Evolutionary conservation across 192 early-diverging fungal species (phyloP), one percentile per base, ranked within the genome.

Genomic region (Dimargaris xerosporica): DNA sequence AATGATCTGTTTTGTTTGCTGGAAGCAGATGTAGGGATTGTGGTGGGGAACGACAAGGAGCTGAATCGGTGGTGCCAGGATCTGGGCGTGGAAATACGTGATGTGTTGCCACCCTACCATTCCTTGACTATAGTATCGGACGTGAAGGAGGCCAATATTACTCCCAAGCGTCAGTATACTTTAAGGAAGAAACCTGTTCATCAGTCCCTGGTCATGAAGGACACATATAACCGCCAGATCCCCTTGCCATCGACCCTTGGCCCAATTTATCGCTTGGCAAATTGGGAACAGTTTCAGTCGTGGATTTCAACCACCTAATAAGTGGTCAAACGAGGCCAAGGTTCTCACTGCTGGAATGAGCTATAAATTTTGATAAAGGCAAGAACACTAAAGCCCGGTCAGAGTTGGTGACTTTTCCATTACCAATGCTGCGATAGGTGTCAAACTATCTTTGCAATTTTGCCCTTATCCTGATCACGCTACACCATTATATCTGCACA

Each of bases 1-100:
- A 77, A 70, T 16, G 75, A 77, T 63, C 61, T 77, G 19, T 69
- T 68, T 19, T 64, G 66, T 0, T 66, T 77, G 34, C 59, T 73
- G 19, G 61, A 34, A 25, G 75, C 75, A 16, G 67, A 71, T 30
- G 42, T 68, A 6, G 75, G 75, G 0, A 47, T 77, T 11, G 34
- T 73, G 17, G 52, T 73, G 23, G 75, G 75, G 25, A 47, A 71
- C 11, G 65, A 44, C 63, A 45, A 16, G 31, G 12, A 29, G 15
- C 67, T 69, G n/a, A 19, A 25, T n/a, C 47, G 44, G 13, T 77
- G 75, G 75, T 73, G 71, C 61, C 16, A 47, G 10, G 34, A 61
- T 28, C 62, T 77, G 10, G 67, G 59, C 30, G 46, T 77, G 10
- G 28, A 47, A 15, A 56, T 72, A 50, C 62, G 54, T 61, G 15